These are phyloP conservation scores for Chernovozyma sophiae-reginae DNA, from an alignment of 1,139 yeast genomes.

Conservation along the genomic window DNA sequence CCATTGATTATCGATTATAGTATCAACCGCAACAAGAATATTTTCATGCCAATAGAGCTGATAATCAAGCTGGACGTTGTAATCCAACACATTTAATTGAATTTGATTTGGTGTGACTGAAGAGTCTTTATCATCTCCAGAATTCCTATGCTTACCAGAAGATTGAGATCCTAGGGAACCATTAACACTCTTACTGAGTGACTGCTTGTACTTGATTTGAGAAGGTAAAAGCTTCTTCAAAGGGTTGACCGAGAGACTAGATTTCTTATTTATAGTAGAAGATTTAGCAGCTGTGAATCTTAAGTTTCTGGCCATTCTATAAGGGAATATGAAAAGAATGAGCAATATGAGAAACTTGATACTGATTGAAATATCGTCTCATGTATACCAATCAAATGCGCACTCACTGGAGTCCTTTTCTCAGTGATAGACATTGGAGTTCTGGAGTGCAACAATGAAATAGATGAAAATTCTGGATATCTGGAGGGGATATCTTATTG, in stretches of 20 bases:
- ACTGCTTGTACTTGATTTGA: constrained; percentile 21
- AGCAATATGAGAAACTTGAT: too few species aligned
- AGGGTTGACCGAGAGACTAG: constrained; percentile 17
- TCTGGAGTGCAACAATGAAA: too few species aligned
- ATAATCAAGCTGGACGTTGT: constrained; percentile 39
- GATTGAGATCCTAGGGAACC: constrained; percentile 6
- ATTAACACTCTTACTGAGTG: constrained; percentile 10
- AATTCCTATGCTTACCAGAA: constrained; percentile 3
- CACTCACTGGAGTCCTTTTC: too few species aligned
- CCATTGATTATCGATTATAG: constrained; percentile 37
- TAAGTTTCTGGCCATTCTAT: constrained; percentile 25
- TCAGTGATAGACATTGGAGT: too few species aligned
- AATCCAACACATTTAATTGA: constrained; percentile 23
- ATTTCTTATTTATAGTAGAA: constrained; percentile 27
- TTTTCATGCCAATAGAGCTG: constrained; percentile 31
- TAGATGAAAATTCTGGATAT: not conserved
- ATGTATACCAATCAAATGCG: too few species aligned
- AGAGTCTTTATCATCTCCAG: constrained; percentile 10
- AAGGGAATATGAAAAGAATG: too few species aligned
- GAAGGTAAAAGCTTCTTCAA: constrained; percentile 25
- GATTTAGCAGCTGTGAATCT: constrained; percentile 43
- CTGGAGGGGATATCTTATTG: not conserved
- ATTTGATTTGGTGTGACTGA: constrained; percentile 6
- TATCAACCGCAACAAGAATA: constrained; percentile 30
- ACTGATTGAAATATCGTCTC: too few species aligned